Evolutionary conservation across 1,284 basidiomycete species (phyloP), one percentile per base, ranked within the genome.

Genomic region (Puccinia horiana): DNA sequence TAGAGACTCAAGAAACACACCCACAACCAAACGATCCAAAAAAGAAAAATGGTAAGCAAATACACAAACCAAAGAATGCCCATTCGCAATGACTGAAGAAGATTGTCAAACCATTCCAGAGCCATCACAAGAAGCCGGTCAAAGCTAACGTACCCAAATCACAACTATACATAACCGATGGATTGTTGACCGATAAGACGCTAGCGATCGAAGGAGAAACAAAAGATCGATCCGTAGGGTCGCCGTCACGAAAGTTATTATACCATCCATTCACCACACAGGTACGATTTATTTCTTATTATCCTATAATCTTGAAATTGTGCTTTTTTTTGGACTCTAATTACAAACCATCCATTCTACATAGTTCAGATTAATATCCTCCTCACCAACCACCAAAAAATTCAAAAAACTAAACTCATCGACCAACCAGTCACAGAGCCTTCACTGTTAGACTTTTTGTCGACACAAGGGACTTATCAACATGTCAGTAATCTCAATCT

Each of bases 121-220:
- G 77, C 49, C 77, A 79, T 52, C 77, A 79, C 65, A 79, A 79
- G 63, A 79, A 72, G 65, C 63, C 67, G 26, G 29, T 69, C 52
- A 79, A 70, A 58, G 63, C 77, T 16, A 26, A 42, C 23, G 9
- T 72, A 18, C 65, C 77, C 8, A 70, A 54, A 37, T 42, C 61
- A 6, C 77, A 79, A 35, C 67, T 79, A 20, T 79, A 37, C 40
- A 47, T 79, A 11, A 35, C 77, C 52, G 35, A 65, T 11, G 76
- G 61, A 20, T 29, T 2, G 9, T n/a, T 77, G 23, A 26, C 29
- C 14, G 23, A 29, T 29, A n/a, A 65, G 37, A 29, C 29, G 2
- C 29, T 42, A n/a, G 32, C 32, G 32, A 35, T 56, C 8, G 32
- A 16, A 16, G 40, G 40, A 11, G n/a, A 44, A 14, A 35, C 26